These are phyloP conservation scores for Pseudogymnoascus sp. DNA, from an alignment of 2,329 filamentous ascomycete genomes.

Conservation along the genomic window DNA sequence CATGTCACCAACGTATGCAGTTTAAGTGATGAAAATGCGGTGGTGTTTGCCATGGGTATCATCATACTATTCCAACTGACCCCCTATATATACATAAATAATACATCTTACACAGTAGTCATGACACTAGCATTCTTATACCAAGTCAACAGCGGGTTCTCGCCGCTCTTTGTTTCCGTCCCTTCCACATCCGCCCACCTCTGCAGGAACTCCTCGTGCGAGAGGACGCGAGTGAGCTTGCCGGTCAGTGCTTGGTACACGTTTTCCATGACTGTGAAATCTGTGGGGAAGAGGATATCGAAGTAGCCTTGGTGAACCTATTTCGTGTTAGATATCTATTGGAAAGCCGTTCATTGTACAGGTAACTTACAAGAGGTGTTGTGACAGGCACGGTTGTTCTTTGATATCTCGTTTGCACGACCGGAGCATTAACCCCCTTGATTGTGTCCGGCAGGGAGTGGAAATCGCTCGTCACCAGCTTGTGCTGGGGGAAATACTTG, in stretches of 20 bases:
- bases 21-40: neutral
- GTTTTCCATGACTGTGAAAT: slow-evolving; percentile 84
- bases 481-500: slow-evolving; percentile 81
- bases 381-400: slow-evolving; percentile 80
- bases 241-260: slow-evolving; percentile 91
- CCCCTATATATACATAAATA: slow-evolving; percentile 3
- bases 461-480: slow-evolving; percentile 86
- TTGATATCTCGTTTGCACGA: slow-evolving; percentile 91
- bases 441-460: slow-evolving; percentile 76
- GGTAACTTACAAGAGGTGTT: slow-evolving; percentile 72
- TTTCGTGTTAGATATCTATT: neutral
- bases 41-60: slow-evolving; percentile 1
- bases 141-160: slow-evolving; percentile 87
- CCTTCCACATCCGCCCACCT: slow-evolving; percentile 87
- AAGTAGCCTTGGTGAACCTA: slow-evolving; percentile 98
- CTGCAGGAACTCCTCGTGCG: slow-evolving; percentile 84
- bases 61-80: slow-evolving; percentile 1
- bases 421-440: slow-evolving; percentile 79
- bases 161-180: slow-evolving; percentile 79
- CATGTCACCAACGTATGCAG: neutral
- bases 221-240: slow-evolving; percentile 75
- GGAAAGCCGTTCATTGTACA: neutral
- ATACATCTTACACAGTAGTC: slow-evolving; percentile 61
- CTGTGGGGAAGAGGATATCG: slow-evolving; percentile 95
- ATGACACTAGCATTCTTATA: slow-evolving; percentile 94